Base-by-base conservation (phyloP, 2,329 filamentous ascomycete genomes). In the Colletotrichum scovillei region DNA sequence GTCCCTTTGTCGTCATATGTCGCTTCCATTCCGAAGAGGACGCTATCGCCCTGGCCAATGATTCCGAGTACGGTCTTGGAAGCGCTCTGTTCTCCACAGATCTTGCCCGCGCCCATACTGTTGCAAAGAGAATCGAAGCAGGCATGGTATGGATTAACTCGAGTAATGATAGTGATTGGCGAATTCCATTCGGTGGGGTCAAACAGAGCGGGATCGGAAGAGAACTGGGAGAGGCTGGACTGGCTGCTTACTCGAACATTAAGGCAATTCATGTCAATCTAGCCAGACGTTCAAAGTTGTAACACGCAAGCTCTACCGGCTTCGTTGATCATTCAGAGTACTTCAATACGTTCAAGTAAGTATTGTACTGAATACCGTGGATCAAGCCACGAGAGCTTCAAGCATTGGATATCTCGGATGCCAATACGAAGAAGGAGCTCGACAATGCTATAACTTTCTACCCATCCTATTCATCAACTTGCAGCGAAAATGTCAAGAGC, bases 41-140 rank as follows among this genome's bases (percentile, higher is more conserved):
- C 53, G 82, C 80, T 0, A 63, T 84, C 1, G 65, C 57, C 5
- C 77, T 79, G 8, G 81, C 81, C 0, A 84, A 84, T 59, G 75
- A 90, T 74, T 88, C 86, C 1, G 86, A 84, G 2, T 90, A 88
- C 76, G 90, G 90, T 1, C 82, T 91, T 0, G 88, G 88, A 7
- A 86, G 87, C 3, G 86, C 89, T 0, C 82, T 92, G 0, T 92
- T 90, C 75, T 90, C 89, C 0, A 83, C 86, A 76, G 84, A 91
- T 72, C 82, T 91, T 32, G 84, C 75, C 56, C 77, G 79, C 67
- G 83, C 82, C 22, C 82, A 84, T 69, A 78, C 78, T 30, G 78
- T 84, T 32, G 83, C 86, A 55, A 85, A 85, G 69, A 88, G 86
- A 26, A 83, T 91, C 55, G 87, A 90, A 78, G 86, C 88, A 3